Base-by-base conservation (phyloP, 495 filamentous ascomycete genomes). In the Penicillium goetzii region DNA sequence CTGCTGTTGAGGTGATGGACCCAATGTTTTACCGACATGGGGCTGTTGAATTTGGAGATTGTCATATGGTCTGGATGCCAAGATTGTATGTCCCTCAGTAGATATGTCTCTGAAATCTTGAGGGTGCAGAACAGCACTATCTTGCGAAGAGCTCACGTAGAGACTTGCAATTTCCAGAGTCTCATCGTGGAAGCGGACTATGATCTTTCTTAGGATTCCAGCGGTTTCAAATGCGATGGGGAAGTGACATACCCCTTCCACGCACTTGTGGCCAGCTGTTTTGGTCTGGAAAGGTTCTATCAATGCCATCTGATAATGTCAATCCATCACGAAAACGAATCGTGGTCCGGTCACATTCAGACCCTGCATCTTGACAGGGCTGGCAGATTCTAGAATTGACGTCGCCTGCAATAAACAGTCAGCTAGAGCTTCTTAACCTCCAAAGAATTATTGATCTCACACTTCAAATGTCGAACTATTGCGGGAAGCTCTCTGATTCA, bases 171-270 rank as follows among this genome's bases (percentile, higher is more conserved):
- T 68, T 32, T 69, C 66, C 0, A 60, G 43, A 2, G 71, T 74
- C 49, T 72, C 69, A 41, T 74, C 67, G 38, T 70, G 64, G 49
- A 74, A 72, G 11, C 64, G 64, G 23, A 74, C 69, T 72, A 34
- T 28, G 23, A 40, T 28, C 2, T 15, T 14, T n/a, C n/a, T 25
- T 55, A 66, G 55, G 30, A n/a, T 25, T 10, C 43, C 9, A 41
- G 38, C 43, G 2, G 32, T 5, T 47, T 7, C 30, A n/a, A n/a
- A 5, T 7, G 14, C 6, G 25, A 50, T 0, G 1, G 12, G 23
- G 45, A 17, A 57, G 8, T 14, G 4, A 40, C 36, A 11, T 60
- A 73, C 72, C 45, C 34, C 62, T 64, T 15, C 65, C 70, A 61
- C 53, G 62, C 3, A 68, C 17, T 19, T 43, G 60, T 21, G 66